Conservation (phyloP, 768 basidiomycete genomes). For the Suillus subluteus region DNA sequence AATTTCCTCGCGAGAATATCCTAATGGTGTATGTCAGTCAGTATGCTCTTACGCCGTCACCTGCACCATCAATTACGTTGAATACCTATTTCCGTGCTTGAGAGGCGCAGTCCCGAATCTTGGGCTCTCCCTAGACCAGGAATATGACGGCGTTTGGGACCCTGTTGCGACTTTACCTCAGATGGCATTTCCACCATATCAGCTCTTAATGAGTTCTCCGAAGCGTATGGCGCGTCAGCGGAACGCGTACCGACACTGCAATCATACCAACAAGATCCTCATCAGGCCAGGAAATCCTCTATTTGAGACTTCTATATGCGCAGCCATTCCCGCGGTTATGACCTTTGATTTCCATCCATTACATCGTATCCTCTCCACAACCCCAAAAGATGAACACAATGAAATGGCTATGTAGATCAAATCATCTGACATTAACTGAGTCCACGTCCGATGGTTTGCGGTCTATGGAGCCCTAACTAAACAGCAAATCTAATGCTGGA, state of each 20-base stretch:
- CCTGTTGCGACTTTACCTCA: background rate
- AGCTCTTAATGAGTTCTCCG: background rate
- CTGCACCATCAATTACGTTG: background rate
- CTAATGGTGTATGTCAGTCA: background rate
- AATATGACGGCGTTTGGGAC: background rate
- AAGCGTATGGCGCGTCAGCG: background rate
- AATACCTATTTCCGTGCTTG: background rate
- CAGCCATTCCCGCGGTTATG: background rate
- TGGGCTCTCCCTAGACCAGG: background rate
- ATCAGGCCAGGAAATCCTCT: background rate
- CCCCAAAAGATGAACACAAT: background rate
- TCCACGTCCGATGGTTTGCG: background rate
- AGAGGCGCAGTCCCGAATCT: background rate
- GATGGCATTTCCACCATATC: background rate
- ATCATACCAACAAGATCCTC: background rate
- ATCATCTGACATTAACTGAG: background rate
- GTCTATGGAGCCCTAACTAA: background rate
- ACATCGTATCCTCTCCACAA: background rate
- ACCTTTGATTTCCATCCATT: background rate
- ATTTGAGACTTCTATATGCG: background rate
- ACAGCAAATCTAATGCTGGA: background rate
- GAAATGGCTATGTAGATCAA: constrained; percentile 1
- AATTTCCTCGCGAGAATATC: background rate
- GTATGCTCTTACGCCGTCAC: background rate
- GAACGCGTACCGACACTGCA: background rate